phyloP scores from a whole-genome alignment of 2,329 filamentous ascomycete genomes.

The Coniochaeta ligniaria region DNA sequence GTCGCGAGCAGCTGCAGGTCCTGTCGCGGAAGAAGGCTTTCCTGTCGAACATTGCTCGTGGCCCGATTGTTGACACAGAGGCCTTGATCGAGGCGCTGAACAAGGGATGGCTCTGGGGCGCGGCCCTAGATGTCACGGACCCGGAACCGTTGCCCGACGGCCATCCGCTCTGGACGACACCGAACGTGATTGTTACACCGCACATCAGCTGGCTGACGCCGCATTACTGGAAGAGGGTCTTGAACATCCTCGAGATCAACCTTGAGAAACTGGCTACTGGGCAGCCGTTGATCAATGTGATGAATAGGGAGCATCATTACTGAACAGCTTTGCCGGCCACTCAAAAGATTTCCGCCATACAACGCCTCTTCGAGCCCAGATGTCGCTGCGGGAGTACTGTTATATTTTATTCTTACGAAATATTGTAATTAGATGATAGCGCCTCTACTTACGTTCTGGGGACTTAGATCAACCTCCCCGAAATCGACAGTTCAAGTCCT shows the following conservation, averaged over 20 bases:
- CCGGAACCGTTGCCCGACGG: slow-evolving; percentile 62
- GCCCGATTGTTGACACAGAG: slow-evolving; percentile 28
- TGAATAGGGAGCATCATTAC: slow-evolving; percentile 16
- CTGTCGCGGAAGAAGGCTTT: slow-evolving; percentile 40
- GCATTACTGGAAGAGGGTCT: slow-evolving; percentile 16
- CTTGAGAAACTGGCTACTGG: slow-evolving; percentile 19
- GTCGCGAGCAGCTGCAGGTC: slow-evolving; percentile 32
- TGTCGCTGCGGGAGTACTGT: background rate
- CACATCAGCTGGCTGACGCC: slow-evolving; percentile 28
- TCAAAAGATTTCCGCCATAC: background rate
- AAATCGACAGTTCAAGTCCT: background rate
- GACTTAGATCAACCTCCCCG: background rate
- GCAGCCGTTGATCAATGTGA: slow-evolving; percentile 20
- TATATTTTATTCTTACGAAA: background rate
- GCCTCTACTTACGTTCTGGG: background rate
- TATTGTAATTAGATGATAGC: background rate
- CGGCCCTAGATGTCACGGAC: slow-evolving; percentile 65
- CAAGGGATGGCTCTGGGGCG: slow-evolving; percentile 37
- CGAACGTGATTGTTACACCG: slow-evolving; percentile 52
- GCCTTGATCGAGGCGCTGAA: slow-evolving; percentile 51
- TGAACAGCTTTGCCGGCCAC: slow-evolving; percentile 3
- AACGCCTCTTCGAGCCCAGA: background rate
- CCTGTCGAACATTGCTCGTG: slow-evolving; percentile 60
- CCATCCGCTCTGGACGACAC: slow-evolving; percentile 56
- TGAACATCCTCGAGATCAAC: slow-evolving; percentile 20